phyloP scores from a whole-genome alignment of 1,284 basidiomycete genomes.

The Ceratobasidium sp. region DNA sequence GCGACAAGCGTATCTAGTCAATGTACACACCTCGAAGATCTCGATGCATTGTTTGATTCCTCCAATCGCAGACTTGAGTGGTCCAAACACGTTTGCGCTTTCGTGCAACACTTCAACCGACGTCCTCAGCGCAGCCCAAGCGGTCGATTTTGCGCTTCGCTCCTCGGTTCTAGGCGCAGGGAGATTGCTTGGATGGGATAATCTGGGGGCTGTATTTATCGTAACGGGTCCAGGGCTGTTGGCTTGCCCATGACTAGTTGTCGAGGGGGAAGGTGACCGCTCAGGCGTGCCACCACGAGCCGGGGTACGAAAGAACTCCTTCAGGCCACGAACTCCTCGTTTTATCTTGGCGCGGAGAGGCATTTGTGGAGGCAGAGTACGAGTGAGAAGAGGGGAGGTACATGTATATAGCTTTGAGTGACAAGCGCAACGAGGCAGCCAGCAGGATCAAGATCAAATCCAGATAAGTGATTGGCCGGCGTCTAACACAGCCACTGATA shows the following conservation, averaged over 20 bases:
- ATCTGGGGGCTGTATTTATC: background rate
- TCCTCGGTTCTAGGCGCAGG: background rate
- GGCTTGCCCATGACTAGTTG: background rate
- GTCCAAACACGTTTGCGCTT: background rate
- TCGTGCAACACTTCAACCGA: background rate
- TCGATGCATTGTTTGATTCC: background rate
- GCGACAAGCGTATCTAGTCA: background rate
- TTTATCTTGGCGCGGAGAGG: background rate
- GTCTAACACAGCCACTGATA: no score
- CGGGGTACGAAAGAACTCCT: background rate
- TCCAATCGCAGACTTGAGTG: conserved; percentile 5
- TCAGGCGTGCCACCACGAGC: background rate
- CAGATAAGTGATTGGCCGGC: no score
- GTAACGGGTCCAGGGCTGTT: background rate
- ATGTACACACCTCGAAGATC: background rate
- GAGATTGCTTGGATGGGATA: background rate
- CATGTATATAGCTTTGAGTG: no score
- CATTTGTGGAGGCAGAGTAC: no score
- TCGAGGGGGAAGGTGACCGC: no score
- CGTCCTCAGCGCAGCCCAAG: background rate
- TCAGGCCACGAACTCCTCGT: background rate
- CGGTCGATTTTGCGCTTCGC: background rate
- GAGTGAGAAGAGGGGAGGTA: no score
- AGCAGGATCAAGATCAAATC: no score
- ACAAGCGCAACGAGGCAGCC: no score